A percentile compares a stretch with the other conserved stretches of the same genome.
These are phyloP conservation scores for Apiotrichum laibachii DNA, from an alignment of 1,284 basidiomycete species.

Conservation along the genomic window DNA sequence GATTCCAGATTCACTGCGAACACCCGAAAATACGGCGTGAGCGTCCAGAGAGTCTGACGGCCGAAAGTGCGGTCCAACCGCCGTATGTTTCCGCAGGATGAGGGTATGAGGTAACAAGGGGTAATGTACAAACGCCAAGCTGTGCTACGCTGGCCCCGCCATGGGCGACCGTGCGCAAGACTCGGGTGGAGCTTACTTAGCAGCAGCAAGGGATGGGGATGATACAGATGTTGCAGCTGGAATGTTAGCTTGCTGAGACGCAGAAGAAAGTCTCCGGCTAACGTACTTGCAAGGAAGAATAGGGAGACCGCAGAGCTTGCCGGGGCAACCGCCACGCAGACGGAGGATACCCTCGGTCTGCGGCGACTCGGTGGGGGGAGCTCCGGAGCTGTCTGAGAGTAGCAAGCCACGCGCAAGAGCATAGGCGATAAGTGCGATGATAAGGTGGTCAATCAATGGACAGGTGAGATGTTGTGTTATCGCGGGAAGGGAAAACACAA, in stretches of 20 bases:
- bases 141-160: too few relatives aligned
- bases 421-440: background rate
- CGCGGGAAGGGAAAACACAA: too few relatives aligned
- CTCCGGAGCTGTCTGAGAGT: conserved; percentile 2
- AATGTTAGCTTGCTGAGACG: background rate
- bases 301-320: conserved; percentile 45
- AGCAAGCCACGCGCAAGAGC: background rate
- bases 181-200: background rate
- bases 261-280: background rate
- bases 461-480: too few relatives aligned
- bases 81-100: too few relatives aligned
- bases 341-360: conserved; percentile 30
- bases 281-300: conserved; percentile 47
- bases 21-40: too few relatives aligned
- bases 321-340: conserved; percentile 49
- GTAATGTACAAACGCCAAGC: too few relatives aligned
- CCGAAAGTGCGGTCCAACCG: too few relatives aligned
- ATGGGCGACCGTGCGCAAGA: too few relatives aligned
- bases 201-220: conserved; percentile 48
- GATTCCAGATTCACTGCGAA: too few relatives aligned
- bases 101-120: too few relatives aligned
- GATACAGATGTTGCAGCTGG: conserved; percentile 44
- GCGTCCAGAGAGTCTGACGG: too few relatives aligned
- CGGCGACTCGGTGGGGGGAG: conserved; percentile 12
- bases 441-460: too few relatives aligned